Evolutionary conservation across 768 basidiomycete genomes (phyloP).

Genomic region (Tulasnella sp.): DNA sequence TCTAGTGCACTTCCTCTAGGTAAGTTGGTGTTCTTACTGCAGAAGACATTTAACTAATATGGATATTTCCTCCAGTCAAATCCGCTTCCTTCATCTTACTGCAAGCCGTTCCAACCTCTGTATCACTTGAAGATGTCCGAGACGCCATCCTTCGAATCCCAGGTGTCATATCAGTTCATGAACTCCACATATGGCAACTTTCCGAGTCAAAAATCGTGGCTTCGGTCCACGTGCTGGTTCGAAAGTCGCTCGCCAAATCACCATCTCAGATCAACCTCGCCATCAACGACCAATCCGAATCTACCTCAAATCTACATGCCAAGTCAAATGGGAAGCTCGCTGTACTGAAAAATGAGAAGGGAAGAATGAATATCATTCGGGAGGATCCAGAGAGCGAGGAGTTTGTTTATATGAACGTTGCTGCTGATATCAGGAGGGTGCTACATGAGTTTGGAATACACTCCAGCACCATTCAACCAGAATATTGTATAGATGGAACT

Average conservation of each 20-base stretch:
- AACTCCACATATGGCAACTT: conserved; percentile 95
- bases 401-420: conserved; percentile 84
- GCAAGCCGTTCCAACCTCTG: conserved; percentile 81
- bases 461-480: conserved; percentile 88
- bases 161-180: conserved; percentile 81
- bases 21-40: conserved; percentile 16
- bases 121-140: conserved; percentile 82
- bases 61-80: conserved; percentile 1
- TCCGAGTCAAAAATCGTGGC: conserved; percentile 92
- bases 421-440: conserved; percentile 65
- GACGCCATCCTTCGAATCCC: conserved; percentile 66
- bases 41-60: background rate
- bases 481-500: conserved; percentile 27
- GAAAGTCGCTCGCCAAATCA: conserved; percentile 1
- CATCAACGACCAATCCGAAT: background rate
- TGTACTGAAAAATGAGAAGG: background rate
- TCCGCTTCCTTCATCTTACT: conserved; percentile 81
- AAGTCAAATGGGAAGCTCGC: background rate
- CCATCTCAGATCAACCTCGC: too few relatives aligned
- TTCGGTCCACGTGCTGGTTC: conserved; percentile 82
- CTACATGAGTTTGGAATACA: conserved; percentile 90
- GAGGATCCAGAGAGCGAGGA: conserved; percentile 23
- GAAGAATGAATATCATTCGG: too few relatives aligned
- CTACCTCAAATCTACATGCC: background rate
- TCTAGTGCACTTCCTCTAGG: conserved; percentile 79